Evolutionary conservation across 176 grass and related monocot species (phyloP).

Genomic region (Eragrostis nindensis): DNA sequence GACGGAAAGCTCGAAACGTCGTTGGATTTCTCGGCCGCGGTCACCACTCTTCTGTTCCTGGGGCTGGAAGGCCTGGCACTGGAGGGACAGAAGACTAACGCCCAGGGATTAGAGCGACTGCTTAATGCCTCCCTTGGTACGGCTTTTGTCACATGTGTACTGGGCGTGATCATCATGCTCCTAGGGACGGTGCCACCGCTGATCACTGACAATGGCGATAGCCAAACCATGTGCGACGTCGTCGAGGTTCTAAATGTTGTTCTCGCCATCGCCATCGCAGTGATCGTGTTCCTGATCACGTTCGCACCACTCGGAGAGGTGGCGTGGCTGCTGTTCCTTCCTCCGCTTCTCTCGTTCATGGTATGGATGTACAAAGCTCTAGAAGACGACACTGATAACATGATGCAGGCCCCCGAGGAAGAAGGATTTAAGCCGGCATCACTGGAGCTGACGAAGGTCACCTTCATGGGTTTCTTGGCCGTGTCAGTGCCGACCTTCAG

Average conservation of each 20-base stretch:
- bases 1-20: background rate
- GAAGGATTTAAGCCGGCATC: background rate
- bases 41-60: slow-evolving; percentile 12
- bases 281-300: background rate
- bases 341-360: background rate
- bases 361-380: background rate
- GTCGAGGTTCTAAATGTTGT: background rate
- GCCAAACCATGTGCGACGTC: background rate
- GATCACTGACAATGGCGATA: no score
- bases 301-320: background rate
- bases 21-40: background rate
- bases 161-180: background rate
- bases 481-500: background rate
- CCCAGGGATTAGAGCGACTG: background rate
- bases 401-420: background rate
- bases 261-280: background rate
- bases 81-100: background rate
- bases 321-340: background rate
- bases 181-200: background rate
- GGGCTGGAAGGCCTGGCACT: slow-evolving; percentile 20
- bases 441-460: background rate
- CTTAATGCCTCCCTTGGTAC: background rate
- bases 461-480: background rate
- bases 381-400: no score
- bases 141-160: background rate